Percentiles rank a stretch among this genome's conserved stretches.
Conservation (phyloP, 441 rosid species). For the Bruguiera hainesii region DNA sequence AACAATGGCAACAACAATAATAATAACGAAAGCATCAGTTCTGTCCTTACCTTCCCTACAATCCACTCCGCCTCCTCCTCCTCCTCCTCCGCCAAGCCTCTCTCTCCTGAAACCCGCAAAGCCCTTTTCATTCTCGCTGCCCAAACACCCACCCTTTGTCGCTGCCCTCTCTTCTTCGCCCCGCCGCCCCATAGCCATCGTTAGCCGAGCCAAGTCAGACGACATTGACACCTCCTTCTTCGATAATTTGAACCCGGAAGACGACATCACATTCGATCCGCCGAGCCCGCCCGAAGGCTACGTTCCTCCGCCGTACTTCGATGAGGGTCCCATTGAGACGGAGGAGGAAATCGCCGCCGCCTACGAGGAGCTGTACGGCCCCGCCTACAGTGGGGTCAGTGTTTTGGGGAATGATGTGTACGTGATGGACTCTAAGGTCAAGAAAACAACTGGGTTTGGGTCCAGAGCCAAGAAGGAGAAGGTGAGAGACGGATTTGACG, state of each 20-base stretch:
- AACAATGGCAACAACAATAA: conserved; percentile 17
- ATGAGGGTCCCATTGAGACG: conserved; percentile 61
- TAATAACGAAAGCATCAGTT: conserved; percentile 25
- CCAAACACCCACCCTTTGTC: conserved; percentile 21
- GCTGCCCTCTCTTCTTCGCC: conserved; percentile 24
- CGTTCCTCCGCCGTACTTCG: conserved; percentile 56
- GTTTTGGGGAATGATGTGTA: conserved; percentile 56
- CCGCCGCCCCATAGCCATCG: conserved; percentile 3
- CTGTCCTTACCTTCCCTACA: conserved; percentile 36
- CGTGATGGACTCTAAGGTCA: conserved; percentile 65
- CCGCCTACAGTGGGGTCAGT: conserved; percentile 64
- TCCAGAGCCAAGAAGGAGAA: conserved; percentile 57
- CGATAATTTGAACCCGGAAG: conserved; percentile 39
- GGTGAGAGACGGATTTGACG: conserved; percentile 75
- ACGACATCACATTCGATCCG: conserved; percentile 52
- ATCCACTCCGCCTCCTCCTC: not conserved
- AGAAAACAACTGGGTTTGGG: conserved; percentile 47
- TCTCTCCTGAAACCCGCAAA: conserved; percentile 19
- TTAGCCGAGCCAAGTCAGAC: conserved; percentile 27
- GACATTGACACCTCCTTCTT: conserved; percentile 52
- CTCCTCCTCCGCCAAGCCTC: conserved; percentile 20
- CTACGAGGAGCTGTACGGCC: conserved; percentile 79
- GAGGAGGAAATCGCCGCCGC: conserved; percentile 76
- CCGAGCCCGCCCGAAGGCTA: conserved; percentile 63
- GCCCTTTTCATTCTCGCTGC: conserved; percentile 14